Conservation (phyloP, 2,329 filamentous ascomycete genomes). For the Botrytis galanthina region DNA sequence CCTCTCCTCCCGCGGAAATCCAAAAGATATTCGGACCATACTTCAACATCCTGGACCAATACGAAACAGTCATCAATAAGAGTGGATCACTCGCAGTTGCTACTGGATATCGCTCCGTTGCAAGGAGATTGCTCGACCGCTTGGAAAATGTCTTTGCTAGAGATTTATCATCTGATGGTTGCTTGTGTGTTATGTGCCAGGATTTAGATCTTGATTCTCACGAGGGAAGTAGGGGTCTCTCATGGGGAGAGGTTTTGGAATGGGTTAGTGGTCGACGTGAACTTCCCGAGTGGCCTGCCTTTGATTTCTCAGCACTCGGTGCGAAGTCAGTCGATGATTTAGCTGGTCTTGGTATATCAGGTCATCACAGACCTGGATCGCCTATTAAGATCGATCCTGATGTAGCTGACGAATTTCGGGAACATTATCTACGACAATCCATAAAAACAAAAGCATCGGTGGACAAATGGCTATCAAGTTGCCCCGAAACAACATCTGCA, state of each 20-base stretch:
- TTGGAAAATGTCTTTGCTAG: constrained; percentile 92
- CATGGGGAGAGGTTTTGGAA: constrained; percentile 94
- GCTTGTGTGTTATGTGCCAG: constrained; percentile 77
- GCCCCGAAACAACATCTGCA: constrained; percentile 66
- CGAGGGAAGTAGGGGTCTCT: constrained; percentile 65
- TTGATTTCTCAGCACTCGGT: constrained; percentile 65
- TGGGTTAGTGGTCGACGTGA: constrained; percentile 86
- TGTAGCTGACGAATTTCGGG: constrained; percentile 87
- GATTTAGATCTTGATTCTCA: constrained; percentile 48
- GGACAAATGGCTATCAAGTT: constrained; percentile 82
- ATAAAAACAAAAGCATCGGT: constrained; percentile 91
- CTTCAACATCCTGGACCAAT: constrained; percentile 80
- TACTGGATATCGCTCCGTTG: constrained; percentile 93
- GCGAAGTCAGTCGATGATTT: constrained; percentile 58
- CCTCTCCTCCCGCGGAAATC: constrained; percentile 51
- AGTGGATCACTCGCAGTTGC: constrained; percentile 92
- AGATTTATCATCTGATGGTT: constrained; percentile 84
- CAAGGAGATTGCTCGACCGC: constrained; percentile 81
- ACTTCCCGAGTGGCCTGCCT: constrained; percentile 84
- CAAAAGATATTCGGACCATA: constrained; percentile 79
- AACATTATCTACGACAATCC: constrained; percentile 87
- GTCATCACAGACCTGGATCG: constrained; percentile 52
- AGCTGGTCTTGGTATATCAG: constrained; percentile 53
- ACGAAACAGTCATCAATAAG: constrained; percentile 74
- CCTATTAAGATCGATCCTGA: constrained; percentile 83